phyloP scores from a whole-genome alignment of 2,329 filamentous ascomycete genomes.

The Helotiales sp. region DNA sequence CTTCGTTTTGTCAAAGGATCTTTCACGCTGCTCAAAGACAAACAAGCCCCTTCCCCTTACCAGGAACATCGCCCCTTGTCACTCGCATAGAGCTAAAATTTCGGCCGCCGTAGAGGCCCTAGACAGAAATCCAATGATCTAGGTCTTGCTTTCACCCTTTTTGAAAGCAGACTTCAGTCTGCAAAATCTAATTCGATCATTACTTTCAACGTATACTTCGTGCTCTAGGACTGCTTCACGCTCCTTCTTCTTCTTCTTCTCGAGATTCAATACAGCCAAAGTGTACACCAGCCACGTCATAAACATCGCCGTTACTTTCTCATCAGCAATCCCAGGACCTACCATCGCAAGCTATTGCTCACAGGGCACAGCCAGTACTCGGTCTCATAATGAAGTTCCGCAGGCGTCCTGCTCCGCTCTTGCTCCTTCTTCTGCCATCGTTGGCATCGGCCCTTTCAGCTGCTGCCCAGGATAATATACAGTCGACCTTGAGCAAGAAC shows the following conservation, averaged over 20 bases:
- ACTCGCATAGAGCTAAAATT: constrained; percentile 12
- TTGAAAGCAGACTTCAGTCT: constrained; percentile 3
- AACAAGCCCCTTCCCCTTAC: neutral
- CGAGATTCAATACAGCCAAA: no score
- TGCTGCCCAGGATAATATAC: constrained; percentile 27
- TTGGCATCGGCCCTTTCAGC: constrained; percentile 46
- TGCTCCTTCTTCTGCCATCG: constrained; percentile 61
- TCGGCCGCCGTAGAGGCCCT: constrained; percentile 1
- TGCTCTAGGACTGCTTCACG: neutral
- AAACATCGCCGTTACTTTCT: neutral
- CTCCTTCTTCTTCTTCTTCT: constrained; percentile 3
- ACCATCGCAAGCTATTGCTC: neutral
- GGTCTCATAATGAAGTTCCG: constrained; percentile 56
- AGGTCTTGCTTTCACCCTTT: neutral
- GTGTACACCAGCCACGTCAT: constrained; percentile 15
- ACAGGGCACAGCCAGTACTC: neutral
- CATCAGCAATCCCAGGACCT: neutral
- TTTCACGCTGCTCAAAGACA: neutral
- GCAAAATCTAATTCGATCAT: constrained; percentile 3
- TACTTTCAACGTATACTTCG: neutral
- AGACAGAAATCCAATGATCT: neutral
- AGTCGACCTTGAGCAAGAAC: constrained; percentile 26
- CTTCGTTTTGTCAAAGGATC: neutral
- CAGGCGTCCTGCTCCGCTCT: constrained; percentile 51
- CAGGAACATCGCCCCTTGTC: constrained; percentile 11